Evolutionary conservation across 108 stramenopile species (phyloP).

Genomic region (Nitzschia palea): DNA sequence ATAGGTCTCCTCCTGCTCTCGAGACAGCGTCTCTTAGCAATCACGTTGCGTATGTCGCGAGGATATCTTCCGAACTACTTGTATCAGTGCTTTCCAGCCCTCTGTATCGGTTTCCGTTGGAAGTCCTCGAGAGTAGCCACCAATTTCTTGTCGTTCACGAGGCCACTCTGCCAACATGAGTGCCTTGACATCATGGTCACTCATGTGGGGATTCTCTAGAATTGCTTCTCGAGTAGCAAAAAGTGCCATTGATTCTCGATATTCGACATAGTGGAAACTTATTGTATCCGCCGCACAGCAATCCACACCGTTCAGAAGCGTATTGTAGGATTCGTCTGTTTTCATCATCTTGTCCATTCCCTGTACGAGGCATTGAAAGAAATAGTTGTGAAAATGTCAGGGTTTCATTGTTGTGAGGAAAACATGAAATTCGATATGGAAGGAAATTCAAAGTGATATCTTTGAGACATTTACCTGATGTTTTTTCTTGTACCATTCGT

Average conservation of each 20-base stretch:
- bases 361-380: not conserved
- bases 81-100: slow-evolving; percentile 38
- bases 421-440: not conserved
- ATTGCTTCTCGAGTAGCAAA: slow-evolving; percentile 63
- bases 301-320: slow-evolving; percentile 43
- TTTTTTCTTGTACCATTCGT: slow-evolving; percentile 84
- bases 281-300: slow-evolving; percentile 77
- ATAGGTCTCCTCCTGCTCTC: no score
- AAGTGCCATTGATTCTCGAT: slow-evolving; percentile 62
- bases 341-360: slow-evolving; percentile 49
- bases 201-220: slow-evolving; percentile 54
- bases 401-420: not conserved
- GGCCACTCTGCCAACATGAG: slow-evolving; percentile 74
- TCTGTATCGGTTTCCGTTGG: slow-evolving; percentile 41
- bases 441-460: not conserved
- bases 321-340: slow-evolving; percentile 46
- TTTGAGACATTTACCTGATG: slow-evolving; percentile 42
- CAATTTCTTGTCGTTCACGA: slow-evolving; percentile 47
- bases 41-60: slow-evolving; percentile 40
- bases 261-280: slow-evolving; percentile 91
- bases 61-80: slow-evolving; percentile 44
- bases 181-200: slow-evolving; percentile 60
- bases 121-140: slow-evolving; percentile 62
- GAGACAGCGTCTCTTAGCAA: slow-evolving; percentile 29
- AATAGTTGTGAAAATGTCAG: not conserved